Evolutionary conservation across 1,284 basidiomycete species (phyloP).

Genomic region (Boletus sp.): DNA sequence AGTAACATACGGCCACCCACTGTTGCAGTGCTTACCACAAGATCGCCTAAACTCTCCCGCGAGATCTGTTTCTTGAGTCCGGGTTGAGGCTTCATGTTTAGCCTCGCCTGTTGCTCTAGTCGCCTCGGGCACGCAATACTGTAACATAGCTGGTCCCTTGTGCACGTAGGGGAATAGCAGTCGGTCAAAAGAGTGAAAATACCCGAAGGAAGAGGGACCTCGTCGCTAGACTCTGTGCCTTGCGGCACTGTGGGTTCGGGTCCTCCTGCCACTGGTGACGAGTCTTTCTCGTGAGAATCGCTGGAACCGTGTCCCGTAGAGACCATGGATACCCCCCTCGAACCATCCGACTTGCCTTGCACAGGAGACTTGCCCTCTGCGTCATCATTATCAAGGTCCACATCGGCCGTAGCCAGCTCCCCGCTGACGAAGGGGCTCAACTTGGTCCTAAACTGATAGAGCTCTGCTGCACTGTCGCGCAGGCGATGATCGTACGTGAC

Average conservation of each 20-base stretch:
- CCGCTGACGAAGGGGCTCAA: conserved; percentile 77
- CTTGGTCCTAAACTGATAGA: conserved; percentile 88
- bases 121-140: conserved; percentile 94
- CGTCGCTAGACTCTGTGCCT: conserved; percentile 50
- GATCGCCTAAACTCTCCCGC: conserved; percentile 78
- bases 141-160: conserved; percentile 90
- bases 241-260: conserved; percentile 37
- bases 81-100: conserved; percentile 91
- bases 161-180: conserved; percentile 98
- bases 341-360: conserved; percentile 18
- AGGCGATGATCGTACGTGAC: conserved; percentile 98
- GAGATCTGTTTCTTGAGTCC: conserved; percentile 81
- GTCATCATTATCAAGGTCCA: conserved; percentile 30
- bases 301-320: conserved; percentile 41
- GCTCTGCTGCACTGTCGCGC: conserved; percentile 82
- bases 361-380: conserved; percentile 33
- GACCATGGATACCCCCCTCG: conserved; percentile 29
- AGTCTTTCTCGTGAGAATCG: conserved; percentile 41
- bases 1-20: conserved; percentile 4
- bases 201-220: conserved; percentile 82
- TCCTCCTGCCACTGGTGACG: conserved; percentile 37
- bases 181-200: conserved; percentile 97
- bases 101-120: conserved; percentile 88
- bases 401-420: conserved; percentile 45
- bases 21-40: conserved; percentile 51